phyloP scores from a whole-genome alignment of 1,284 basidiomycete species.

The Cutaneotrichosporon cutaneum region DNA sequence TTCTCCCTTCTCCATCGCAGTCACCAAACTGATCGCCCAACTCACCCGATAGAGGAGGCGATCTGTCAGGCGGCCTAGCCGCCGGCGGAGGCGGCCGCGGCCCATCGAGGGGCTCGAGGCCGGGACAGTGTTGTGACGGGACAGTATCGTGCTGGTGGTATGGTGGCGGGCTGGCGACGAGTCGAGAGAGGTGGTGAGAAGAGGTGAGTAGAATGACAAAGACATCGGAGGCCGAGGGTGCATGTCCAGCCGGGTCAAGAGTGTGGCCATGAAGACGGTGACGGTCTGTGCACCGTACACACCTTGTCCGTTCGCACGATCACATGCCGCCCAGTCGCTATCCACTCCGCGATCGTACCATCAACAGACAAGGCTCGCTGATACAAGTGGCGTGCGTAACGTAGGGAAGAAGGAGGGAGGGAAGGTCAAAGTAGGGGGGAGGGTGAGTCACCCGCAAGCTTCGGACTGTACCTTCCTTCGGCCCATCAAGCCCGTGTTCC shows the following conservation, averaged over 20 bases:
- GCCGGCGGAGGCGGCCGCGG: neutral
- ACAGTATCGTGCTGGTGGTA: neutral
- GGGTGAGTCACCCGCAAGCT: conserved; percentile 1
- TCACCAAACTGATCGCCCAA: neutral
- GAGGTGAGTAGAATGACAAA: neutral
- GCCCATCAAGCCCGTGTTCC: no score
- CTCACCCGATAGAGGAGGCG: neutral
- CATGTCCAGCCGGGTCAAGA: no score
- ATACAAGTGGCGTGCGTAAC: neutral
- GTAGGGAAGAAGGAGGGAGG: no score
- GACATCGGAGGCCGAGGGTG: neutral
- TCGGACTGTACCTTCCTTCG: neutral
- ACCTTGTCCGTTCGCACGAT: neutral
- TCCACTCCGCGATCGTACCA: neutral
- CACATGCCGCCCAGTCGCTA: neutral
- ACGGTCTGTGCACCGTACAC: neutral
- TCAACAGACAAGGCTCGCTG: neutral
- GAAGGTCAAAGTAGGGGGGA: neutral
- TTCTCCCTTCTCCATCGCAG: neutral
- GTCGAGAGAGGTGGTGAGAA: neutral
- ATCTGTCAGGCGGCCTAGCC: neutral
- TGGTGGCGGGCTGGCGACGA: neutral
- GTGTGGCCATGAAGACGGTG: neutral
- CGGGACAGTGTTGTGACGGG: neutral
- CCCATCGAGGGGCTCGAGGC: neutral